Evolutionary conservation across 2,329 filamentous ascomycete genomes (phyloP).

Genomic region (Pyrenochaeta sp.): DNA sequence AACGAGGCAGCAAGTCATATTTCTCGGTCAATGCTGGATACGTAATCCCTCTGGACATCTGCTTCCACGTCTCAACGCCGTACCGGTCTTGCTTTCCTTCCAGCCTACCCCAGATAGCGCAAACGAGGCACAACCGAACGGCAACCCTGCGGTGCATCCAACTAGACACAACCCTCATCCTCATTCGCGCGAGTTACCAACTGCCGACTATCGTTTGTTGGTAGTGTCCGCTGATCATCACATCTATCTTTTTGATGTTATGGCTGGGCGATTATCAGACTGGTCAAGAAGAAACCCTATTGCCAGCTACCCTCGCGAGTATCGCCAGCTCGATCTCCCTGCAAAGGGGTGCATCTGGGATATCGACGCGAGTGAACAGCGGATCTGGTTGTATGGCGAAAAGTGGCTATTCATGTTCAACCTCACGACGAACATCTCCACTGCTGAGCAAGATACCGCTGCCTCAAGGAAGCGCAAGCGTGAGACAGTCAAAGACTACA

Average conservation of each 20-base stretch:
- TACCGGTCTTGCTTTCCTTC: constrained; percentile 57
- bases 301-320: constrained; percentile 75
- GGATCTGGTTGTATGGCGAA: constrained; percentile 87
- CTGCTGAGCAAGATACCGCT: constrained; percentile 20
- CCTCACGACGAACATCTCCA: constrained; percentile 70
- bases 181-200: constrained; percentile 64
- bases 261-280: constrained; percentile 76
- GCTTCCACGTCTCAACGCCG: constrained; percentile 55
- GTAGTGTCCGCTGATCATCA: constrained; percentile 71
- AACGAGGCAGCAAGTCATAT: constrained; percentile 56
- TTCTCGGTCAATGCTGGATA: constrained; percentile 73
- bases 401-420: constrained; percentile 95
- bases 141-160: constrained; percentile 58
- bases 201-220: constrained; percentile 62
- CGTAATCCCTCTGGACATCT: constrained; percentile 71
- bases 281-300: constrained; percentile 88
- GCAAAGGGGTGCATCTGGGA: constrained; percentile 90
- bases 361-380: constrained; percentile 57
- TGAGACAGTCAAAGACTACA: constrained; percentile 45
- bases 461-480: constrained; percentile 41
- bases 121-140: constrained; percentile 46
- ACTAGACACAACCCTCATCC: constrained; percentile 60
- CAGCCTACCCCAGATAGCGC: constrained; percentile 43
- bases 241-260: constrained; percentile 79
- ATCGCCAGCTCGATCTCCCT: constrained; percentile 76